A percentile compares a stretch with the other conserved stretches of the same genome.
phyloP scores from a whole-genome alignment of 2,329 filamentous ascomycete species.

The Zasmidium citrigriseum region DNA sequence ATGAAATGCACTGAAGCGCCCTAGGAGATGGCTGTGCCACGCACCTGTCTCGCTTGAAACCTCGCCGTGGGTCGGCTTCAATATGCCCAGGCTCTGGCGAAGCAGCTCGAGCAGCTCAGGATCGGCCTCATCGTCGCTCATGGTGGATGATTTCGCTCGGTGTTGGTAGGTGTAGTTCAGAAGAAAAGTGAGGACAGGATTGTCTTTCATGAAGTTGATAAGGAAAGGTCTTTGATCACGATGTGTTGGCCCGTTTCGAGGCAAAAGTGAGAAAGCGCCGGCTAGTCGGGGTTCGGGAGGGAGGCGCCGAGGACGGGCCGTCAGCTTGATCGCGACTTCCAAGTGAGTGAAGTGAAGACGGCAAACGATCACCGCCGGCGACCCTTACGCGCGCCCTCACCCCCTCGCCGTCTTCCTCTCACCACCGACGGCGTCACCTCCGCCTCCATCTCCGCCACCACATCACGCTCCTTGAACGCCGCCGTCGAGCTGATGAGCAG shows the following conservation, averaged over 20 bases:
- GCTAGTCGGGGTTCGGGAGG: too few relatives aligned
- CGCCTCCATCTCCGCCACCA: not conserved
- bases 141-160: too few relatives aligned
- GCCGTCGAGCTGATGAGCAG: conserved; percentile 2
- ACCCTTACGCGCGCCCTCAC: not conserved
- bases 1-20: not conserved
- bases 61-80: conserved; percentile 22
- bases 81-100: conserved; percentile 68
- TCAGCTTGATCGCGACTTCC: too few relatives aligned
- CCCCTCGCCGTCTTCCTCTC: not conserved
- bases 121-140: conserved; percentile 92
- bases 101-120: conserved; percentile 84
- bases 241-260: too few relatives aligned
- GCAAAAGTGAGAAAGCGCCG: too few relatives aligned
- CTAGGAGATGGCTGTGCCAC: conserved; percentile 9
- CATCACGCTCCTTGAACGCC: not conserved
- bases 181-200: not conserved
- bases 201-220: not conserved
- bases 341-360: not conserved
- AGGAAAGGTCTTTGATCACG: too few relatives aligned
- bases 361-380: not conserved
- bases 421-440: not conserved
- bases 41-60: conserved; percentile 35
- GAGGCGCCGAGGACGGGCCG: not conserved
- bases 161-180: not conserved